These are phyloP conservation scores for Paecilomyces niveus DNA, from an alignment of 2,329 filamentous ascomycete species.

Conservation along the genomic window DNA sequence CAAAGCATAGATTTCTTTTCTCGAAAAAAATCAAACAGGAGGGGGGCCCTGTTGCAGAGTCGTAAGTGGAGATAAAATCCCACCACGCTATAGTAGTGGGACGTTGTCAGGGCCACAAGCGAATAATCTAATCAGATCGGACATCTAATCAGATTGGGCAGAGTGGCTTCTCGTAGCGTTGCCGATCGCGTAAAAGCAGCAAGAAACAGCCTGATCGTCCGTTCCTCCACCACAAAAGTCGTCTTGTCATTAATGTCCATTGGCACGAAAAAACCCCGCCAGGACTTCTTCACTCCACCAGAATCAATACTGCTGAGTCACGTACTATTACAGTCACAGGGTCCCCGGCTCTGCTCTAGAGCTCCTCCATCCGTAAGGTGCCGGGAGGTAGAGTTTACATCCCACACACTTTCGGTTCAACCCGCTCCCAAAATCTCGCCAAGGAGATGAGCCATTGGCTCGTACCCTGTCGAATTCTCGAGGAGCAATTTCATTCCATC, in stretches of 20 bases:
- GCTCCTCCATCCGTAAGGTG: neutral
- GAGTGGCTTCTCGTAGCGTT: neutral
- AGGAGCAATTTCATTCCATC: neutral
- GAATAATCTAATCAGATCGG: conserved; percentile 17
- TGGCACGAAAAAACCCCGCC: no score
- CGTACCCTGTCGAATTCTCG: neutral
- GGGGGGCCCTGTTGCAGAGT: neutral
- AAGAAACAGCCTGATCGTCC: neutral
- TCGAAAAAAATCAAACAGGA: neutral
- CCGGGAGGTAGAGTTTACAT: neutral
- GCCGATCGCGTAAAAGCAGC: conserved; percentile 7
- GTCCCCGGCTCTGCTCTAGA: neutral
- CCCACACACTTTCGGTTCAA: neutral
- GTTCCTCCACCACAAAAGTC: neutral
- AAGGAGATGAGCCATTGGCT: neutral
- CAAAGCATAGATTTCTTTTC: neutral
- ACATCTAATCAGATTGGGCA: conserved; percentile 19
- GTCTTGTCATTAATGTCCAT: neutral
- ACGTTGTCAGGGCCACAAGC: neutral
- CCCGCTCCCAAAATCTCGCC: neutral
- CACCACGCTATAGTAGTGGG: neutral
- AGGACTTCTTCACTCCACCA: neutral
- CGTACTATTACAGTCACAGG: neutral
- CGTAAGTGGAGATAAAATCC: neutral
- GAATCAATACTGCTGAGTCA: neutral